Evolutionary conservation across 768 basidiomycete species (phyloP).

Genomic region (Naganishia vishniacii): DNA sequence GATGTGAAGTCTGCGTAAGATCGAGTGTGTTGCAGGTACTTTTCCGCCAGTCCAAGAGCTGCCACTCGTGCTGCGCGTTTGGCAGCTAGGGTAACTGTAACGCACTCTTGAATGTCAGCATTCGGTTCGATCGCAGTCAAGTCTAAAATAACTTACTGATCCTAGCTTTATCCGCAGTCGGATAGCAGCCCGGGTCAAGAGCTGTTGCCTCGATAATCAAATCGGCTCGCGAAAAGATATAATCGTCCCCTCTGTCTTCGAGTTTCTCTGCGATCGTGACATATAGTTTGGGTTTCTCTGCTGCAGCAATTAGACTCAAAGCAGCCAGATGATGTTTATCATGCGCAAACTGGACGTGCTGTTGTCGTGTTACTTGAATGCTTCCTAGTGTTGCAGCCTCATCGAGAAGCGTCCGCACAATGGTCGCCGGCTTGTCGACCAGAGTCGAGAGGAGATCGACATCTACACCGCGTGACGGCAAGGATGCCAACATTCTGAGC

Average conservation of each 20-base stretch:
- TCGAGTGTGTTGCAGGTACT: background rate
- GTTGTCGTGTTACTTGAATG: background rate
- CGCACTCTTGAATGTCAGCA: background rate
- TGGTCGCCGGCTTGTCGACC: conserved; percentile 4
- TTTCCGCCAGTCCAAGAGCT: conserved; percentile 1
- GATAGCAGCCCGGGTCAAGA: conserved; percentile 3
- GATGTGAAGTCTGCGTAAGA: background rate
- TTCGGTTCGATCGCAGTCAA: background rate
- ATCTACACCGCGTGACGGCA: conserved; percentile 32
- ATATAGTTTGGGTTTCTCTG: background rate
- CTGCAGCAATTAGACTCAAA: conserved; percentile 1
- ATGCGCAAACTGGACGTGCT: conserved; percentile 31
- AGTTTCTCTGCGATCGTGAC: conserved; percentile 9
- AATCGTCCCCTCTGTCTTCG: conserved; percentile 23
- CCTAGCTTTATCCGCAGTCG: background rate
- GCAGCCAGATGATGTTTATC: conserved; percentile 32
- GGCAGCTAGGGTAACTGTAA: background rate
- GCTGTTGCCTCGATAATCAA: conserved; percentile 27
- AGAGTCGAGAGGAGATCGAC: conserved; percentile 28
- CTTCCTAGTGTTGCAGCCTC: conserved; percentile 23
- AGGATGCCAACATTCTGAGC: conserved; percentile 29
- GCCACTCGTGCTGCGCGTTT: background rate
- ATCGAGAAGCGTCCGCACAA: conserved; percentile 9
- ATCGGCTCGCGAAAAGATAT: conserved; percentile 35
- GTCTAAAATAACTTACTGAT: background rate